Conservation (phyloP, 495 filamentous ascomycete species). For the Penicillium ochrochloron region DNA sequence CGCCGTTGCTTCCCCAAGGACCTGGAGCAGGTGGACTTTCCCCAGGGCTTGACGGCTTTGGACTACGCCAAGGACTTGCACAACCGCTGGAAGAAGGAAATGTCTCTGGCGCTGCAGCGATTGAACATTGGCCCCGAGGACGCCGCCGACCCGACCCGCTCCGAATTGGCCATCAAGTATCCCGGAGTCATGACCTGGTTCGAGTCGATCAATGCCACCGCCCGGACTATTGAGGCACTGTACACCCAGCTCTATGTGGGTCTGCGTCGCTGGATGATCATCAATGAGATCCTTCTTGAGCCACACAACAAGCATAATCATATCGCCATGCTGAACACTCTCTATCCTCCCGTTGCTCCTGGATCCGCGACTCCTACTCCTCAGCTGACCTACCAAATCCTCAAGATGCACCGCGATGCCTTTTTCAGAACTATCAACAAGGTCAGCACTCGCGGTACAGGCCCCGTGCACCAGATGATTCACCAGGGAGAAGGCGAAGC, state of each 20-base stretch:
- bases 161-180: slow-evolving; percentile 48
- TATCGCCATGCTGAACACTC: slow-evolving; percentile 76
- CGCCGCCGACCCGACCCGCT: slow-evolving; percentile 34
- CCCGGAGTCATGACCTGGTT: slow-evolving; percentile 62
- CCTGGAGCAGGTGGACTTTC: slow-evolving; percentile 67
- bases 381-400: slow-evolving; percentile 57
- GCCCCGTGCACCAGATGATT: slow-evolving; percentile 60
- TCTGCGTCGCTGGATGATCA: slow-evolving; percentile 73
- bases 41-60: slow-evolving; percentile 70
- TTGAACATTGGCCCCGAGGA: slow-evolving; percentile 49
- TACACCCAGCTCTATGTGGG: slow-evolving; percentile 71
- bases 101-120: slow-evolving; percentile 49
- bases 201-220: slow-evolving; percentile 55
- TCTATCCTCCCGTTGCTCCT: slow-evolving; percentile 64
- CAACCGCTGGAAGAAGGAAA: slow-evolving; percentile 64
- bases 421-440: slow-evolving; percentile 70
- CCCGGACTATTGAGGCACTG: slow-evolving; percentile 59
- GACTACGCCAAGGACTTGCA: slow-evolving; percentile 76
- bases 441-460: slow-evolving; percentile 62
- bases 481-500: slow-evolving; percentile 54
- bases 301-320: slow-evolving; percentile 72
- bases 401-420: slow-evolving; percentile 62
- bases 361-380: slow-evolving; percentile 54
- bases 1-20: slow-evolving; percentile 63
- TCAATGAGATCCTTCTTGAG: slow-evolving; percentile 70